Conservation (phyloP, 108 stramenopile species). For the Nitzschia sp. region DNA sequence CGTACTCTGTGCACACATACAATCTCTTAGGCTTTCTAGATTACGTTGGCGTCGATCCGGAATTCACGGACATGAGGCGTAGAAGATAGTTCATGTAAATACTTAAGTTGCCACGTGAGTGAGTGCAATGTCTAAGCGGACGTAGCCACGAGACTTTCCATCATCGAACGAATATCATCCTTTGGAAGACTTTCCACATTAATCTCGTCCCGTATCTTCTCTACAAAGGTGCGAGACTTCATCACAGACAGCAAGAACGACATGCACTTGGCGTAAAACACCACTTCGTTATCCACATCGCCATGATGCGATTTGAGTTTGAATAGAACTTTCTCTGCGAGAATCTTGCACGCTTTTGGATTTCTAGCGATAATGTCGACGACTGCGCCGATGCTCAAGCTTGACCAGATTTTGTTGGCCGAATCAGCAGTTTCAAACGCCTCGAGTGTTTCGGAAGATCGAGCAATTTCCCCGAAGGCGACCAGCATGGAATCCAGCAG, state of each 20-base stretch:
- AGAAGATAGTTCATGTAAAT: too few relatives aligned
- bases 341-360: neutral
- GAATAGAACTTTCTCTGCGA: slow-evolving; percentile 6
- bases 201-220: neutral
- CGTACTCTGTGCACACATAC: slow-evolving; percentile 59
- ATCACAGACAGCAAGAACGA: slow-evolving; percentile 9
- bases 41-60: slow-evolving; percentile 46
- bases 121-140: neutral
- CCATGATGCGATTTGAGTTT: neutral
- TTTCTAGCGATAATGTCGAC: slow-evolving; percentile 15
- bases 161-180: neutral
- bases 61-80: too few relatives aligned
- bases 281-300: neutral
- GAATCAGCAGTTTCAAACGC: neutral
- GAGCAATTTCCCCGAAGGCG: neutral
- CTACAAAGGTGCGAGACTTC: neutral
- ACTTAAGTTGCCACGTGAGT: too few relatives aligned
- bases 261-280: slow-evolving; percentile 18
- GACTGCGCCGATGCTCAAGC: neutral
- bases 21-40: slow-evolving; percentile 68
- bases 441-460: neutral
- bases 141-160: neutral
- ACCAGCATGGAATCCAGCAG: neutral
- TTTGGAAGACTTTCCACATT: neutral
- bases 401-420: slow-evolving; percentile 2